Evolutionary conservation across 768 basidiomycete species (phyloP).

Genomic region (Termitomyces sp.): DNA sequence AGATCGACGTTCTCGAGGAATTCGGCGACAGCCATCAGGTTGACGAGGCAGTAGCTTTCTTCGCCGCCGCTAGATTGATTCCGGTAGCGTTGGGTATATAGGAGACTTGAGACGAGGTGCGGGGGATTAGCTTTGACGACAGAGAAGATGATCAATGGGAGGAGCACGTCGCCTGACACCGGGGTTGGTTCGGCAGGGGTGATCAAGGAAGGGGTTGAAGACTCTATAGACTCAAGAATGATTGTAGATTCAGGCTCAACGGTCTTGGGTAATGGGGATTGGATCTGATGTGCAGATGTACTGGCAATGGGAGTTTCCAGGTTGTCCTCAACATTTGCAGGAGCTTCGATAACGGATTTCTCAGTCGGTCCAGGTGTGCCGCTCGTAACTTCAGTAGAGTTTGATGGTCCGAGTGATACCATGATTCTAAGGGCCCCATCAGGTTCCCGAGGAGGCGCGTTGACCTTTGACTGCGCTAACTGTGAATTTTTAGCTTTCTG

Average conservation of each 20-base stretch:
- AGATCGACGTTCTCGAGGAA: constrained; percentile 95
- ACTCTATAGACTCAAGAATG: neutral
- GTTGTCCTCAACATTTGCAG: neutral
- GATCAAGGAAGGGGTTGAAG: constrained; percentile 8
- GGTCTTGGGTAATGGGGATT: constrained; percentile 11
- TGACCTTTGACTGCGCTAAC: constrained; percentile 7
- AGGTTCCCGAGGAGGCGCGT: constrained; percentile 17
- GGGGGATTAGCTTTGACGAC: constrained; percentile 92
- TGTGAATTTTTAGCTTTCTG: constrained; percentile 16
- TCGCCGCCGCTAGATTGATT: constrained; percentile 67
- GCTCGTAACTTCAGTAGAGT: neutral
- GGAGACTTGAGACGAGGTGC: constrained; percentile 67
- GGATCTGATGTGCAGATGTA: neutral
- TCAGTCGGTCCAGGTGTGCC: neutral
- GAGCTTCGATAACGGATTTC: neutral
- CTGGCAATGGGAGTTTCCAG: constrained; percentile 2
- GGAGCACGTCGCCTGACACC: constrained; percentile 82
- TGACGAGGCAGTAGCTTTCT: constrained; percentile 90
- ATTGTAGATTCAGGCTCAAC: constrained; percentile 3
- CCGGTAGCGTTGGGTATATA: constrained; percentile 58
- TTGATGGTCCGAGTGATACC: constrained; percentile 7
- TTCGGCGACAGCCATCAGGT: constrained; percentile 91
- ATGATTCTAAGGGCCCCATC: constrained; percentile 17
- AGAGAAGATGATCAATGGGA: constrained; percentile 90
- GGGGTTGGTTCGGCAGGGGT: constrained; percentile 34